phyloP scores from a whole-genome alignment of 2,329 filamentous ascomycete genomes.

The Lachnellula occidentalis region DNA sequence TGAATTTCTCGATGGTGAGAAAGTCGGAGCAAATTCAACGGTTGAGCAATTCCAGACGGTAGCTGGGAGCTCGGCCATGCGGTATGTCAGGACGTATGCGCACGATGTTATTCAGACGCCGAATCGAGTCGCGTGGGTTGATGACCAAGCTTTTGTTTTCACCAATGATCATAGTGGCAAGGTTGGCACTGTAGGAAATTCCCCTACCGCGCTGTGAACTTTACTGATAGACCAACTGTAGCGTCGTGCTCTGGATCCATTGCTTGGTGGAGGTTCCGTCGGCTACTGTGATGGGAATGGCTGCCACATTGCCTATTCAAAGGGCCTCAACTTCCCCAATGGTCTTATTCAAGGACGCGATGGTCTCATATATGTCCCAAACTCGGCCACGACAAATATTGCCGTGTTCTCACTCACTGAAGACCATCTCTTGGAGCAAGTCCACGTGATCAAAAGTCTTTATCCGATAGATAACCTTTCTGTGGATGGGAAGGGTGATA shows the following conservation, averaged over 20 bases:
- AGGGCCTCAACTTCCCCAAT: conserved; percentile 30
- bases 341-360: conserved; percentile 30
- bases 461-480: conserved; percentile 34
- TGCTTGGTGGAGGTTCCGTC: conserved; percentile 29
- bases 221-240: conserved; percentile 8
- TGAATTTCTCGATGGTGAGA: conserved; percentile 26
- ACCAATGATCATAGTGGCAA: conserved; percentile 35
- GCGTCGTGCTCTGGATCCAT: conserved; percentile 24
- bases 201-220: background rate
- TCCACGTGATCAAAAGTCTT: conserved; percentile 26
- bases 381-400: conserved; percentile 23
- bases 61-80: conserved; percentile 23
- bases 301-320: conserved; percentile 26
- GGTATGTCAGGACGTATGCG: conserved; percentile 31
- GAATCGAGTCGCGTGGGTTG: conserved; percentile 32
- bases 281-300: conserved; percentile 26
- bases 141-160: conserved; percentile 32
- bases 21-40: conserved; percentile 33
- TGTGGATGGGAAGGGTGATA: conserved; percentile 33
- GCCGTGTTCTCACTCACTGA: conserved; percentile 22
- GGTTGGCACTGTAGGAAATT: conserved; percentile 21
- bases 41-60: conserved; percentile 33
- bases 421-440: conserved; percentile 14
- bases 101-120: conserved; percentile 31
- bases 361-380: conserved; percentile 33